These are phyloP conservation scores for Talaromyces liani DNA, from an alignment of 495 filamentous ascomycete species.

Conservation along the genomic window DNA sequence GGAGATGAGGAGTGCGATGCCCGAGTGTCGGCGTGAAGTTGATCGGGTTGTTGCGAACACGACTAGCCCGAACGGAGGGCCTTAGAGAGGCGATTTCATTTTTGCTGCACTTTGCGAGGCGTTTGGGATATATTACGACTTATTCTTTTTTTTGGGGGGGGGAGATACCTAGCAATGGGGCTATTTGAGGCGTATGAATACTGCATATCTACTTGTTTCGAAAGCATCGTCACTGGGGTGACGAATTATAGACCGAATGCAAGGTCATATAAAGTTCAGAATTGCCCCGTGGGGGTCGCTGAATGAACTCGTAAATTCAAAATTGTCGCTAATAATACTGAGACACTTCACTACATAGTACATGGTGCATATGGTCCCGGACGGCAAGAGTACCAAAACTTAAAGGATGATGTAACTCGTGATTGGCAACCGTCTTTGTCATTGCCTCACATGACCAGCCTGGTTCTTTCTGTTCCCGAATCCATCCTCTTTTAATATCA, in stretches of 20 bases:
- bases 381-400: too few species aligned
- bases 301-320: not conserved
- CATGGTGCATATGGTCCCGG: too few species aligned
- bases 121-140: not conserved
- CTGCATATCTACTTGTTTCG: not conserved
- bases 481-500: not conserved
- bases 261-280: not conserved
- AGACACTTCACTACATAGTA: not conserved
- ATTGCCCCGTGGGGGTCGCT: not conserved
- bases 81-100: not conserved
- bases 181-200: not conserved
- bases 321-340: not conserved
- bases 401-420: not conserved
- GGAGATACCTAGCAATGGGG: not conserved
- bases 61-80: not conserved
- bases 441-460: not conserved
- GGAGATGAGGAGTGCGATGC: conserved; percentile 72
- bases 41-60: conserved; percentile 48
- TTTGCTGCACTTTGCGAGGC: not conserved
- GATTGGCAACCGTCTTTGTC: not conserved
- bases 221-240: not conserved
- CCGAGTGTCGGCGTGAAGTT: conserved; percentile 68
- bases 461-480: not conserved
- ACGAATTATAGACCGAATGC: not conserved
- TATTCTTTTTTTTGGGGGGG: not conserved